Conservation (phyloP, 2,329 filamentous ascomycete species). For the Colletotrichum cordylinicola region DNA sequence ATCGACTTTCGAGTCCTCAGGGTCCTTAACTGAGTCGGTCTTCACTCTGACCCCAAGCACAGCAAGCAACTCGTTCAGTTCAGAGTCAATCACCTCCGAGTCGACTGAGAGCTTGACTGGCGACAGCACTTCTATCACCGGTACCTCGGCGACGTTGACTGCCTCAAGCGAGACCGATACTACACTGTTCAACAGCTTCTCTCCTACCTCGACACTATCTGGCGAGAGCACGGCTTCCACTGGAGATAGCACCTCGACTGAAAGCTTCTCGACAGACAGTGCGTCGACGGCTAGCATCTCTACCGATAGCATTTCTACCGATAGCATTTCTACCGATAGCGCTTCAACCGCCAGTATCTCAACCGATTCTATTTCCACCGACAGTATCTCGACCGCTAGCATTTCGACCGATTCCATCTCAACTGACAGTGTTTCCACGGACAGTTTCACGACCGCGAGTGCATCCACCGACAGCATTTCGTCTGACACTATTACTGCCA, state of each 20-base stretch:
- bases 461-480: background rate
- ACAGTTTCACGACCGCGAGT: background rate
- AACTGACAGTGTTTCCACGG: background rate
- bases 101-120: background rate
- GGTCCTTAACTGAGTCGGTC: background rate
- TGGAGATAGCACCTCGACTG: background rate
- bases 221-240: background rate
- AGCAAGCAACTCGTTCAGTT: background rate
- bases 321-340: background rate
- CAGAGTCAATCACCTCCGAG: background rate
- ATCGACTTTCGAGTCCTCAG: background rate
- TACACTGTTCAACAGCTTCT: background rate
- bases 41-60: background rate
- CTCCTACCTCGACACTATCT: background rate
- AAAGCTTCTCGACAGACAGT: background rate
- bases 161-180: background rate
- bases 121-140: background rate
- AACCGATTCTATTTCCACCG: background rate
- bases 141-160: background rate
- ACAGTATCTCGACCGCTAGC: background rate
- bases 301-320: fast-evolving
- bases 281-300: background rate
- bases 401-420: background rate
- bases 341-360: background rate
- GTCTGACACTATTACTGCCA: background rate